Percentiles rank a stretch among this genome's conserved stretches.
These are phyloP conservation scores for Dendrobium catenatum DNA, from an alignment of 106 monocot species.

Conservation along the genomic window DNA sequence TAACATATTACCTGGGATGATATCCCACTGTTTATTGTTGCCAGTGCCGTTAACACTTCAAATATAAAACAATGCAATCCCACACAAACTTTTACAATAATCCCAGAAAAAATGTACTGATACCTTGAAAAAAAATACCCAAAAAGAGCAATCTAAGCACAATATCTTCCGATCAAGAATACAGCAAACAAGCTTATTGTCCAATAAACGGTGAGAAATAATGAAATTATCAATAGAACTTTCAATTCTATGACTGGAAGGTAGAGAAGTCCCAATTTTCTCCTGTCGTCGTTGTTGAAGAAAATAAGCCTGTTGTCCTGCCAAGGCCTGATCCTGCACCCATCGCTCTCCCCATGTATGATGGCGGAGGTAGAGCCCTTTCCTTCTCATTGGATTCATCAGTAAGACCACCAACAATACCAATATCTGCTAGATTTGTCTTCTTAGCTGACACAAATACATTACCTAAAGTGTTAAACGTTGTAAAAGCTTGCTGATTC, in stretches of 20 bases:
- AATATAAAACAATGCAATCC: not conserved
- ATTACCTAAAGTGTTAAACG: not conserved
- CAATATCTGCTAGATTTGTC: constrained; percentile 63
- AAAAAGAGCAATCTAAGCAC: not conserved
- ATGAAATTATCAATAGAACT: constrained; percentile 25
- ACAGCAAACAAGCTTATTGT: not conserved
- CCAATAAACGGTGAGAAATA: not conserved
- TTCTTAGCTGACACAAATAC: constrained; percentile 61
- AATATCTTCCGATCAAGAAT: not conserved
- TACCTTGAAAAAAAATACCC: not conserved
- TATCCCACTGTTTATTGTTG: no score
- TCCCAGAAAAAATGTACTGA: not conserved
- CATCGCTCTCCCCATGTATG: constrained; percentile 33
- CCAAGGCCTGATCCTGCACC: constrained; percentile 30
- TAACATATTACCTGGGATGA: no score
- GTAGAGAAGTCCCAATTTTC: constrained; percentile 16
- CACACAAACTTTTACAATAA: not conserved
- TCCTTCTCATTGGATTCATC: constrained; percentile 37
- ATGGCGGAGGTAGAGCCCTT: constrained; percentile 19
- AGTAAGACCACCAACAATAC: constrained; percentile 59
- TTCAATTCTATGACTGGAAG: constrained; percentile 21
- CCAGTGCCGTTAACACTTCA: no score
- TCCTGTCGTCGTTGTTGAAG: constrained; percentile 12
- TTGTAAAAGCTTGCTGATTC: no score
- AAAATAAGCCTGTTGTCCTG: constrained; percentile 18